These are phyloP conservation scores for Hypoxylon sp. DNA, from an alignment of 2,329 filamentous ascomycete genomes.

Conservation along the genomic window DNA sequence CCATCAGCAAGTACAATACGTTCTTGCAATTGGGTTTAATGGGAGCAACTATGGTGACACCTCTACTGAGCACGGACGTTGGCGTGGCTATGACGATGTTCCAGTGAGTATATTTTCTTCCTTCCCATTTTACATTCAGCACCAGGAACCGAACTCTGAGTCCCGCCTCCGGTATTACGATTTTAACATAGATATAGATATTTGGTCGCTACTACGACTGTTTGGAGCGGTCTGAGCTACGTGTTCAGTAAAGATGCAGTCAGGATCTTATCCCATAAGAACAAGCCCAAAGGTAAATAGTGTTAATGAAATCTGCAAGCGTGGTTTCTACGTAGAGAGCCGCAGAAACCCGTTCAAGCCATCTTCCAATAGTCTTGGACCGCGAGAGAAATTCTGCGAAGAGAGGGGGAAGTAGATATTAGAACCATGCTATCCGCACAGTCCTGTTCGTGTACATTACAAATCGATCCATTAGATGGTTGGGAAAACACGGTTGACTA, in stretches of 20 bases:
- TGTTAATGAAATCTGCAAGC: neutral
- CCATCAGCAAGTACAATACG: conserved; percentile 92
- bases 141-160: neutral
- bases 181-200: conserved; percentile 69
- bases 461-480: neutral
- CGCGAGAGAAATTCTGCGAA: neutral
- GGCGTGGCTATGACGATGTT: conserved; percentile 67
- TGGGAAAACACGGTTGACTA: conserved; percentile 1
- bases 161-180: neutral
- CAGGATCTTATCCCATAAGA: conserved; percentile 74
- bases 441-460: conserved; percentile 12
- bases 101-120: conserved; percentile 67
- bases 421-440: neutral
- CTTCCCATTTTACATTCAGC: neutral
- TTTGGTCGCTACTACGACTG: conserved; percentile 86
- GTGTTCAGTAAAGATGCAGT: conserved; percentile 91
- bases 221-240: conserved; percentile 96
- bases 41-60: conserved; percentile 84
- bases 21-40: conserved; percentile 90
- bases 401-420: neutral
- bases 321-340: neutral
- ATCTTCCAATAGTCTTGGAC: neutral
- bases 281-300: conserved; percentile 39
- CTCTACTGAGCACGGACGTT: conserved; percentile 75
- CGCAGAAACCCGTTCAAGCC: neutral